Evolutionary conservation across 768 basidiomycete genomes (phyloP).

Genomic region (Naganishia antarctica): DNA sequence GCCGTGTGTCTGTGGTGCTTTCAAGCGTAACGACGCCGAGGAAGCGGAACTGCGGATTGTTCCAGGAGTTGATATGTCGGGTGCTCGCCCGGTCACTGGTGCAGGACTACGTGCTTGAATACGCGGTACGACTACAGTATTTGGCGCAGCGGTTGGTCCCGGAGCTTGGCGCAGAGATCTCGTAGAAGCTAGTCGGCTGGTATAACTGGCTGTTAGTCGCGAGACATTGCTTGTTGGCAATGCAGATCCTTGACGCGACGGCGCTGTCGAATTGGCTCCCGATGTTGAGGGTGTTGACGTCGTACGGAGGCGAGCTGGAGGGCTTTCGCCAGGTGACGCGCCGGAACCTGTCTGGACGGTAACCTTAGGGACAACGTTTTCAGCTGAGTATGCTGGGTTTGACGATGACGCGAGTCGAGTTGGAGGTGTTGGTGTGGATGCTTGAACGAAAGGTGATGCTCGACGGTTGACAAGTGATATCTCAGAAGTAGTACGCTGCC

Average conservation of each 20-base stretch:
- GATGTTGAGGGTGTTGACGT: background rate
- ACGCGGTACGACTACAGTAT: background rate
- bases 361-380: no score
- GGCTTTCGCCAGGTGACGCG: background rate
- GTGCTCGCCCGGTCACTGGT: background rate
- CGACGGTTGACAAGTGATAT: no score
- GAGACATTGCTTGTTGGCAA: background rate
- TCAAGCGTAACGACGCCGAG: background rate
- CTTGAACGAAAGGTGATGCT: no score
- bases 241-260: background rate
- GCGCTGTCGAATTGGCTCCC: background rate
- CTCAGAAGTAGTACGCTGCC: no score
- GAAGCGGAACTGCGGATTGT: constrained; percentile 3
- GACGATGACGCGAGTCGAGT: no score
- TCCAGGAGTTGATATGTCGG: background rate
- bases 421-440: no score
- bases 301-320: background rate
- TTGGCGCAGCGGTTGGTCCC: background rate
- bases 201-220: background rate
- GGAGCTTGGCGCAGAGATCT: no score
- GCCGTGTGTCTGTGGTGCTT: background rate
- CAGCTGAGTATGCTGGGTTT: no score
- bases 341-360: background rate
- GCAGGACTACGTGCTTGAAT: background rate
- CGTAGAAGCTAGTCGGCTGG: no score